Conservation (phyloP, 306 rosid species). For the Vigna reflexopilosa region DNA sequence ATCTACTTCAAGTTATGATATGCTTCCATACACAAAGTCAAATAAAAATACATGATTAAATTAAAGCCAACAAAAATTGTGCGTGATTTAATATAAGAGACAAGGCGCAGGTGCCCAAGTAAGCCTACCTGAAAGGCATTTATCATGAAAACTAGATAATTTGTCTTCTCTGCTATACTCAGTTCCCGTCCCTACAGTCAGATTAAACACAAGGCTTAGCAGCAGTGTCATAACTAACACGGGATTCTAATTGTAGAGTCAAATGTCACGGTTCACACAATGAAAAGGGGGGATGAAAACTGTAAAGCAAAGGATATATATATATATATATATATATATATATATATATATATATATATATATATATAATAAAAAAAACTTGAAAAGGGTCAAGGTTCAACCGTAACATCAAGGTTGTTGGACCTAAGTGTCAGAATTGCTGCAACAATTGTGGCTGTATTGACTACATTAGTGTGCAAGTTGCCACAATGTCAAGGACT, state of each 20-base stretch:
- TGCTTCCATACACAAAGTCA: not conserved
- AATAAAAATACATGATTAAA: slow-evolving; percentile 6
- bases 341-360: too few relatives aligned
- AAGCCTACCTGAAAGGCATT: slow-evolving; percentile 90
- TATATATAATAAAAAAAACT: not conserved
- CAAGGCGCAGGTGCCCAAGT: slow-evolving; percentile 9
- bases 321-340: too few relatives aligned
- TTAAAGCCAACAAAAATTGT: slow-evolving; percentile 20
- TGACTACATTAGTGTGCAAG: too few relatives aligned
- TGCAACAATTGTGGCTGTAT: too few relatives aligned
- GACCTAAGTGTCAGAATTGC: not conserved
- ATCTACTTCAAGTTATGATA: slow-evolving; percentile 18
- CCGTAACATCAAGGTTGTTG: not conserved
- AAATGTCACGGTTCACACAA: slow-evolving; percentile 15
- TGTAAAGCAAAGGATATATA: not conserved
- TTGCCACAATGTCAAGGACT: not conserved
- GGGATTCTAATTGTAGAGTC: not conserved
- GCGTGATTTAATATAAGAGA: slow-evolving; percentile 1
- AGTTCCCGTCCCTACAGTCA: slow-evolving; percentile 83
- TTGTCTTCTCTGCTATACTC: slow-evolving; percentile 89
- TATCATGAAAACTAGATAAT: slow-evolving; percentile 94
- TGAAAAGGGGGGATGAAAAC: not conserved
- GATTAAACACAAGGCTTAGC: slow-evolving; percentile 42
- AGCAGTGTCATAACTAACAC: slow-evolving; percentile 5
- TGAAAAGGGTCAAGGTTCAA: not conserved